A percentile compares a stretch with the other conserved stretches of the same genome.
Conservation (phyloP, 2,329 filamentous ascomycete genomes). For the Rhynchosporium graminicola region DNA sequence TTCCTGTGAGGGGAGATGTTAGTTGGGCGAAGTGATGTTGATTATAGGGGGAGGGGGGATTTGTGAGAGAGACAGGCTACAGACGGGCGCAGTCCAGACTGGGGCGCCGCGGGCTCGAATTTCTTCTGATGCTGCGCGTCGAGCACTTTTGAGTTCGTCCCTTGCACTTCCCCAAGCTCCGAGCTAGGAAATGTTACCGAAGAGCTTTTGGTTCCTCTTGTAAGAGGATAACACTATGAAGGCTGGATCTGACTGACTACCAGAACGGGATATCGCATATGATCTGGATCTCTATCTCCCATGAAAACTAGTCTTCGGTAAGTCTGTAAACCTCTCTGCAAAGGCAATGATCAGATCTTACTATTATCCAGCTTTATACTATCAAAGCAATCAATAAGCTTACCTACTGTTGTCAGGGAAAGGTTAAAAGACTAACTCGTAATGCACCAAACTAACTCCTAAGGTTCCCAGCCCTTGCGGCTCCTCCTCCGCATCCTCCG, state of each 20-base stretch:
- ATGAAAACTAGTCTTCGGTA: not conserved
- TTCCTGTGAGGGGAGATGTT: not conserved
- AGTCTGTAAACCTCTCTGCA: not conserved
- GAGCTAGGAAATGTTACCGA: no score
- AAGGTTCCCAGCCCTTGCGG: no score
- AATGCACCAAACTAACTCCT: not conserved
- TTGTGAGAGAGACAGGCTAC: no score
- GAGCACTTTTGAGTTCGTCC: not conserved
- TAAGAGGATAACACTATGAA: no score
- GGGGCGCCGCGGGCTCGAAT: not conserved
- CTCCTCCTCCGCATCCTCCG: not conserved
- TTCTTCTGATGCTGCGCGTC: not conserved
- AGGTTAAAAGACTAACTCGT: not conserved
- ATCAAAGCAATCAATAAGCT: no score
- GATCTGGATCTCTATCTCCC: conserved; percentile 5
- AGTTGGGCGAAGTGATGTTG: not conserved
- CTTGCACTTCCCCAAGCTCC: no score
- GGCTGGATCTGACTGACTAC: not conserved
- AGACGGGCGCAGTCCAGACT: not conserved
- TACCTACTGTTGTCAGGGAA: not conserved
- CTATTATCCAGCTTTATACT: no score
- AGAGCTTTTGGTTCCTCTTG: no score
- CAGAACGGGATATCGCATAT: not conserved
- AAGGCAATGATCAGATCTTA: no score
- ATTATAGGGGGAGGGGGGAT: not conserved